A percentile compares a stretch with the other conserved stretches of the same genome.
These are phyloP conservation scores for Puya raimondii DNA, from an alignment of 176 grass and related monocot species.

Conservation along the genomic window DNA sequence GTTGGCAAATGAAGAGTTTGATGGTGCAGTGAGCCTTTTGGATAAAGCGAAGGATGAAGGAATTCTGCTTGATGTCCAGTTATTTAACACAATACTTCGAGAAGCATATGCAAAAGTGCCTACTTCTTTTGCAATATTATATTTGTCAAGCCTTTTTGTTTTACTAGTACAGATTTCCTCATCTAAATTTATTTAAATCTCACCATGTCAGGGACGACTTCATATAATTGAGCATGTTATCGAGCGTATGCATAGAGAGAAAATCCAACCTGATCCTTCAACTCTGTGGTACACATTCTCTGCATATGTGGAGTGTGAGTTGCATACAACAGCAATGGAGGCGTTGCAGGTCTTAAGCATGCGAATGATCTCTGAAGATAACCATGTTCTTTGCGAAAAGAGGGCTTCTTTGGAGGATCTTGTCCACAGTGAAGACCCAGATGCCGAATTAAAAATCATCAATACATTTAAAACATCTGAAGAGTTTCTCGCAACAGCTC, in stretches of 20 bases:
- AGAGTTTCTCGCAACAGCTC: slow-evolving; percentile 44
- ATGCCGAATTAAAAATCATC: slow-evolving; percentile 51
- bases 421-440: slow-evolving; percentile 61
- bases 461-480: slow-evolving; percentile 34
- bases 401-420: slow-evolving; percentile 49
- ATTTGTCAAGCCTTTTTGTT: neutral
- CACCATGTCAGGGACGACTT: slow-evolving; percentile 49
- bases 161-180: neutral
- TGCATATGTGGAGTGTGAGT: slow-evolving; percentile 38
- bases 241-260: slow-evolving; percentile 43
- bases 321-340: slow-evolving; percentile 54
- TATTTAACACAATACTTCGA: slow-evolving; percentile 69
- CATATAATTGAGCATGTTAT: slow-evolving; percentile 58
- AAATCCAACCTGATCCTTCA: slow-evolving; percentile 55
- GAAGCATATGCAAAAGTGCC: slow-evolving; percentile 47
- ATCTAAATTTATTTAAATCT: neutral
- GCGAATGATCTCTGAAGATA: slow-evolving; percentile 64
- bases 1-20: slow-evolving; percentile 58
- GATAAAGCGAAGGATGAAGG: slow-evolving; percentile 33
- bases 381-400: slow-evolving; percentile 34
- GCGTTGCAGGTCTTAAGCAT: slow-evolving; percentile 69
- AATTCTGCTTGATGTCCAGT: slow-evolving; percentile 36
- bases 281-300: slow-evolving; percentile 56
- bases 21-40: slow-evolving; percentile 49
- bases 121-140: slow-evolving; percentile 3